Evolutionary conservation across 768 basidiomycete species (phyloP), one percentile per base, ranked within the genome.

Genomic region (Plicaturopsis crispa): DNA sequence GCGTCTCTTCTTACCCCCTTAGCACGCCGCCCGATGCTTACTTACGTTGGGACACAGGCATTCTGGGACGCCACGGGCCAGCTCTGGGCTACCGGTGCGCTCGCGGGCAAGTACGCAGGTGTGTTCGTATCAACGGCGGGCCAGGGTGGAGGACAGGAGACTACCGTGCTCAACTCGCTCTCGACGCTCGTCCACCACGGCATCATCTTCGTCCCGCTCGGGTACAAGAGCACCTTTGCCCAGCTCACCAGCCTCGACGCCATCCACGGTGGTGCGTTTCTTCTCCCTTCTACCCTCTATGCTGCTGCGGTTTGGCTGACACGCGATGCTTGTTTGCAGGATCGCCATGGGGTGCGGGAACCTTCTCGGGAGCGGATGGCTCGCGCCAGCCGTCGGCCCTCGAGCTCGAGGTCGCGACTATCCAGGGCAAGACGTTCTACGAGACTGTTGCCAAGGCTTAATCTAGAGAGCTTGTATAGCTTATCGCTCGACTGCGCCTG

Each of bases 131-230:
- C 80, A 17, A 80, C 83, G 1, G 82, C 70, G 1, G 63, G 69
- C n/a, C 75, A 67, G 8, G 86, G 87, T 39, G 86, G 88, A 42
- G 89, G 89, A n/a, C 88, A 91, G 48, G 83, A 81, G 49, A 43
- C 65, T 4, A 84, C 81, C 4, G 66, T 62, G 33, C 46, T 78
- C 24, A 67, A 51, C 37, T 51, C 63, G 24, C 50, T 86, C 53
- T 73, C 72, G 37, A 75, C 80, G 31, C 51, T 89, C 39, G 55
- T 67, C 5, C 86, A 91, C 54, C 84, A 87, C 41, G 86, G 84
- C 14, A 72, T 84, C 20, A 60, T 73, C 53, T 84, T 61, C 48
- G 81, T 86, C 3, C 85, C 89, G 0, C 63, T 84, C 31, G 87
- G 87, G 1, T 84, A 84, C 50, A 61, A 65, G n/a, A 49, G 62